These are phyloP conservation scores for Aleurites moluccanus DNA, from an alignment of 441 rosid species.

Conservation along the genomic window DNA sequence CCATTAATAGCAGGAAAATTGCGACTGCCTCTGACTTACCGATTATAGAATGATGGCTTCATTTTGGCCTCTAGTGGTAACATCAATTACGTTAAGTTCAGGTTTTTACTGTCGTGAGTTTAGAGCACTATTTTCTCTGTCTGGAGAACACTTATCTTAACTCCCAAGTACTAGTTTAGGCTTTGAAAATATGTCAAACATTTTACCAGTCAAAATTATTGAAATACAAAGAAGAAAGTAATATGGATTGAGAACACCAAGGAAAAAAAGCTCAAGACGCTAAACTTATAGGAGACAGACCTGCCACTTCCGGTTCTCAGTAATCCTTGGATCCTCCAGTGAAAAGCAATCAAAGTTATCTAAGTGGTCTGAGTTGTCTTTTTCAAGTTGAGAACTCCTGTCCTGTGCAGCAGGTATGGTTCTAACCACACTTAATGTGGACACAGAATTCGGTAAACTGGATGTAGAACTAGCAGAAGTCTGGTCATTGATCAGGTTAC, in stretches of 20 bases:
- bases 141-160: background rate
- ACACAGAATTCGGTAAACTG: constrained; percentile 39
- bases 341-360: constrained; percentile 45
- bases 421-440: constrained; percentile 30
- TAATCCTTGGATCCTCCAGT: constrained; percentile 24
- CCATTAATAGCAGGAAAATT: background rate
- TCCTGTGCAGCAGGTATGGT: constrained; percentile 36
- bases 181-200: background rate
- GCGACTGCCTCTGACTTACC: background rate
- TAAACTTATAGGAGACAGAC: constrained; percentile 36
- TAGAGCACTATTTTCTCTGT: background rate
- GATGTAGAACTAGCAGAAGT: constrained; percentile 40
- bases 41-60: background rate
- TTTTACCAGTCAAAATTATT: background rate
- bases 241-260: background rate
- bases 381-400: constrained; percentile 42
- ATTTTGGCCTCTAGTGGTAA: background rate
- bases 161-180: constrained; percentile 8
- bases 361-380: constrained; percentile 31
- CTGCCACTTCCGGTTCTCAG: constrained; percentile 45
- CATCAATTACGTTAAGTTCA: background rate
- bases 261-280: background rate
- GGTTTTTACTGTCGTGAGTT: background rate
- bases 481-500: constrained; percentile 50
- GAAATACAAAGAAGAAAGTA: background rate